Percentiles rank a stretch among this genome's conserved stretches.
These are phyloP conservation scores for Kurtzmaniella quercitrusa DNA, from an alignment of 1,139 yeast species.

Conservation along the genomic window DNA sequence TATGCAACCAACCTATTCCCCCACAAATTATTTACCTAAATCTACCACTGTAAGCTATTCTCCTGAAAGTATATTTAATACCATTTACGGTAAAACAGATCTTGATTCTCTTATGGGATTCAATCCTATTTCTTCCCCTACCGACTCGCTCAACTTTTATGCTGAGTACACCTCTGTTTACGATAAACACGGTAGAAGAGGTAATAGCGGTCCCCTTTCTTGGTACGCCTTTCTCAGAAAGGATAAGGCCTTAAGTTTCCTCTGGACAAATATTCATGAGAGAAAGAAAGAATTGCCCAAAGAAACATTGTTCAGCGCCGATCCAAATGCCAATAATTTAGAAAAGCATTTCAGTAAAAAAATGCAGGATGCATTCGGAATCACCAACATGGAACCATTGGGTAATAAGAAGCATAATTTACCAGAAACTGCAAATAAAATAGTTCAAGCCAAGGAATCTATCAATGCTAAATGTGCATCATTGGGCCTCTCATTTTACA, in stretches of 20 bases:
- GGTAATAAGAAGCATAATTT: background rate
- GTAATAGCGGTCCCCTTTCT: slow-evolving; percentile 32
- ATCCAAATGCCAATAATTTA: slow-evolving; percentile 2
- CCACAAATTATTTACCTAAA: background rate
- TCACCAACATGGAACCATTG: slow-evolving; percentile 3
- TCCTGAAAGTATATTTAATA: background rate
- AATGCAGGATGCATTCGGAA: slow-evolving; percentile 4
- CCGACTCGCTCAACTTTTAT: slow-evolving; percentile 30
- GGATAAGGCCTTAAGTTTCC: slow-evolving; percentile 15
- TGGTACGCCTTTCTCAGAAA: slow-evolving; percentile 28
- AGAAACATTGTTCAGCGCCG: slow-evolving; percentile 2
- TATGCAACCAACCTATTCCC: background rate
- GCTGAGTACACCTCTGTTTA: slow-evolving; percentile 26
- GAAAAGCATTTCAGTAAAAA: slow-evolving; percentile 4
- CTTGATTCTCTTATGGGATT: slow-evolving; percentile 4
- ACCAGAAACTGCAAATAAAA: slow-evolving; percentile 7
- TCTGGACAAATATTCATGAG: slow-evolving; percentile 4
- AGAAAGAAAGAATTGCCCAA: slow-evolving; percentile 6
- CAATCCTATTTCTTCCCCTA: slow-evolving; percentile 14
- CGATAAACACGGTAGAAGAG: slow-evolving; percentile 19
- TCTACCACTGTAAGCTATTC: background rate
- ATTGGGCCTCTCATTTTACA: slow-evolving; percentile 27
- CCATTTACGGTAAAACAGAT: background rate
- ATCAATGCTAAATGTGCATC: slow-evolving; percentile 22
- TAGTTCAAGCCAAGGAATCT: slow-evolving; percentile 10